Base-by-base conservation (phyloP, 139 green algal species). In the Micractinium sp. region DNA sequence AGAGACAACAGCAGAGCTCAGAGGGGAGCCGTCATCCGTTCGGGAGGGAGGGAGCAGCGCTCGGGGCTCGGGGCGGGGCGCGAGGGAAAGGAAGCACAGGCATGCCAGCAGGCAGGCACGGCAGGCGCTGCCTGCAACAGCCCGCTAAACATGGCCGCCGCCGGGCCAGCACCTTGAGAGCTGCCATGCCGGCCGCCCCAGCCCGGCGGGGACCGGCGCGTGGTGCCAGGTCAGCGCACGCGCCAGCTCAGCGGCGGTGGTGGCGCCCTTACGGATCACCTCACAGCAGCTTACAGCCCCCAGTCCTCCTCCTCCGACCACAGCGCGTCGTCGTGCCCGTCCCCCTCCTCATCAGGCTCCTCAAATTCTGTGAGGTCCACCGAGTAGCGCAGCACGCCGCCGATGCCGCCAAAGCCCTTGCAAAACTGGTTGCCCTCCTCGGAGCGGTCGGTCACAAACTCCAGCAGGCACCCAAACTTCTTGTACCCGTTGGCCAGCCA, bases 401-500 rank as follows among this genome's bases (percentile, higher is more conserved):
- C 97, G 61, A 99, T 95, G 85, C 97, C 97, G 75, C 97, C 97
- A 91, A 99, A 99, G 25, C 97, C 98, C 76, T 97, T 91, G 93
- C 97, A 99, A 91, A 99, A 99, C 92, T 99, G 98, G 53, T 90
- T 97, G 61, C 98, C 98, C 90, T 99, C 98, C 89, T 99, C 95
- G 13, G 93, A 96, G 83, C 90, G 89, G 86, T 92, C 74, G 31
- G 97, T 99, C 29, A 99, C 91, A 92, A 99, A 99, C 93, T 99
- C 98, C 13, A 99, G 92, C 85, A 88, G 86, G 93, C 98, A 99
- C 7, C 98, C 98, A 93, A 99, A 99, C 91, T 98, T 98, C 90
- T 98, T 99, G 96, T 99, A 99, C 91, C 97, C 97, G 87, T 99
- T 96, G 33, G 98, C 98, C 31, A 99, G 93, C 98, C 98, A 99